phyloP scores from a whole-genome alignment of 2,329 filamentous ascomycete species.

The Penicillium sp. region DNA sequence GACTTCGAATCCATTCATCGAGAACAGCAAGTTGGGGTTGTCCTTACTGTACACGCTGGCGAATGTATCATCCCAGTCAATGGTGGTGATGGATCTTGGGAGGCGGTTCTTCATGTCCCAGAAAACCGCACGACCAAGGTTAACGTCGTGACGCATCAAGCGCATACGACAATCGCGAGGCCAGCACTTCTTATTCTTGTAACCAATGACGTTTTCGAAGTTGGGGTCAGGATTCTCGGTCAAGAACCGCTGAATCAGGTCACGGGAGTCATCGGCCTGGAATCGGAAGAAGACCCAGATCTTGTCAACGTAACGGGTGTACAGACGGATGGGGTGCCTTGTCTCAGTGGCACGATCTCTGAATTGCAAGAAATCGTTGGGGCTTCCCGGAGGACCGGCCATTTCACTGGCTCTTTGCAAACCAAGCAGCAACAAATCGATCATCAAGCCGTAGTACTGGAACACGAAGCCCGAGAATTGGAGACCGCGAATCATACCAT shows the following conservation, averaged over 20 bases:
- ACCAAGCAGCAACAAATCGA: slow-evolving; percentile 87
- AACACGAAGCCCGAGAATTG: slow-evolving; percentile 99
- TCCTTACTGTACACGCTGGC: slow-evolving; percentile 97
- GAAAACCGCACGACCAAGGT: slow-evolving; percentile 93
- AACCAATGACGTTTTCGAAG: slow-evolving; percentile 98
- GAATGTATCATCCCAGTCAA: slow-evolving; percentile 99
- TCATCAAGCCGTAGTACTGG: slow-evolving; percentile 95
- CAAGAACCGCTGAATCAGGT: slow-evolving; percentile 94
- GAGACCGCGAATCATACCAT: slow-evolving; percentile 94
- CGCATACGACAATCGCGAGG: slow-evolving; percentile 96
- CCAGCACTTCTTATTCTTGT: slow-evolving; percentile 99
- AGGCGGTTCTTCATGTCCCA: slow-evolving; percentile 98
- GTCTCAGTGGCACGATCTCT: slow-evolving; percentile 88
- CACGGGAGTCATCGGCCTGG: slow-evolving; percentile 86
- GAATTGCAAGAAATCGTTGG: slow-evolving; percentile 98
- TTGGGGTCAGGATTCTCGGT: slow-evolving; percentile 98
- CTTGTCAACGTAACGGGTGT: slow-evolving; percentile 95
- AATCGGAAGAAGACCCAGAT: slow-evolving; percentile 99
- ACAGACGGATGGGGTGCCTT: slow-evolving; percentile 92
- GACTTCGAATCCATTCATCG: slow-evolving; percentile 97
- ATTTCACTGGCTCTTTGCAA: slow-evolving; percentile 97
- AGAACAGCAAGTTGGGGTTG: slow-evolving; percentile 94
- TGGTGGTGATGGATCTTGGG: slow-evolving; percentile 90
- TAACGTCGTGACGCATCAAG: slow-evolving; percentile 97
- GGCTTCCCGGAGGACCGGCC: slow-evolving; percentile 85